Evolutionary conservation across 805 yeast species (phyloP).

Genomic region (Suhomyces faveliae): DNA sequence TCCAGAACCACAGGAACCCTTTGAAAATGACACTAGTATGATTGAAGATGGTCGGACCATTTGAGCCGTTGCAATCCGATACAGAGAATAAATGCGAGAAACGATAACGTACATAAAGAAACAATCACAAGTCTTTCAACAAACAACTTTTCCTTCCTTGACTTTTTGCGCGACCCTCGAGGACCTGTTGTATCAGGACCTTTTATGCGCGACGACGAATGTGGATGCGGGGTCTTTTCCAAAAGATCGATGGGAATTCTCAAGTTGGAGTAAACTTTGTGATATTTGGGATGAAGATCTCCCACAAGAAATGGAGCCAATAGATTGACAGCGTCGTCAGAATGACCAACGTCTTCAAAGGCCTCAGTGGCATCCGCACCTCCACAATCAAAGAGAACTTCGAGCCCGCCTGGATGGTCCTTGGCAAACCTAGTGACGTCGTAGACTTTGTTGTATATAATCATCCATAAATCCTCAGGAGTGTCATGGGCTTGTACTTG

Average conservation of each 20-base stretch:
- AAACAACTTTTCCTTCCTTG: conserved; percentile 7
- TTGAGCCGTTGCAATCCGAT: conserved; percentile 20
- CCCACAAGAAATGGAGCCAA: conserved; percentile 30
- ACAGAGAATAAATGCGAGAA: conserved; percentile 16
- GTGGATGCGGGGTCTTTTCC: neutral
- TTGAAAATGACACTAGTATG: neutral
- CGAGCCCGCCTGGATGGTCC: conserved; percentile 77
- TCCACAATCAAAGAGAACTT: conserved; percentile 76
- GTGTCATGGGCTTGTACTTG: conserved; percentile 63
- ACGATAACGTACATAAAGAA: conserved; percentile 13
- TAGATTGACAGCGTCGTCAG: conserved; percentile 34
- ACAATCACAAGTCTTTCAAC: conserved; percentile 12
- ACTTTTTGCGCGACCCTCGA: conserved; percentile 8
- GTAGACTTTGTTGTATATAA: conserved; percentile 76
- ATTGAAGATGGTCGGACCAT: conserved; percentile 15
- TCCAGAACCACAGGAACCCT: neutral
- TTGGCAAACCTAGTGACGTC: conserved; percentile 68
- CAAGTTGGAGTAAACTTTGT: conserved; percentile 13
- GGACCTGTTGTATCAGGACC: neutral
- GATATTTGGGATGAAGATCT: conserved; percentile 20
- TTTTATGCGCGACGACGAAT: neutral
- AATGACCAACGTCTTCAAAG: conserved; percentile 49
- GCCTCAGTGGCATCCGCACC: conserved; percentile 74
- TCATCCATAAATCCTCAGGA: conserved; percentile 82
- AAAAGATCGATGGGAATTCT: conserved; percentile 10